These are phyloP conservation scores for Lumnitzera littorea DNA, from an alignment of 345 rosid species.

Conservation along the genomic window DNA sequence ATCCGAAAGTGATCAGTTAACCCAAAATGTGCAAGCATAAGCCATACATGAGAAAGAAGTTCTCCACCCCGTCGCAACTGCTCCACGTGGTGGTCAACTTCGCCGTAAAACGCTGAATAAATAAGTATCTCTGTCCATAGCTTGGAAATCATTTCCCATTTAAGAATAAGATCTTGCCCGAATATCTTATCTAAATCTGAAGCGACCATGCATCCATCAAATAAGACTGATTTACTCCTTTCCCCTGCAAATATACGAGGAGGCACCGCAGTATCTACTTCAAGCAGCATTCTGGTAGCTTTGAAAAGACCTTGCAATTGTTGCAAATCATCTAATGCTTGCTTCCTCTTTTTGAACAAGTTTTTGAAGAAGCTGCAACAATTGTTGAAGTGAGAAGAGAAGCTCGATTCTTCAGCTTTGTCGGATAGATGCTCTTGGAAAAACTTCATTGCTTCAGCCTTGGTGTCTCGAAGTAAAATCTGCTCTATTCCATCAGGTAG, in stretches of 20 bases:
- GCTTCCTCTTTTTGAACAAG: no score
- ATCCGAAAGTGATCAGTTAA: conserved; percentile 37
- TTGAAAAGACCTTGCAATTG: not conserved
- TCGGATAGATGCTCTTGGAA: not conserved
- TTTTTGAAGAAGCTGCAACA: no score
- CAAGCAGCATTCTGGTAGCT: conserved; percentile 8
- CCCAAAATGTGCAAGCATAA: conserved; percentile 51
- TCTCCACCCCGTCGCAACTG: conserved; percentile 51
- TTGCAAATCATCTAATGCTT: not conserved
- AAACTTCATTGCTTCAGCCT: conserved; percentile 1
- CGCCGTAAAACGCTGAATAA: conserved; percentile 14
- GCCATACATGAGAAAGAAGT: conserved; percentile 43
- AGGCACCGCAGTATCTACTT: conserved; percentile 8
- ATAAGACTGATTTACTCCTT: conserved; percentile 25
- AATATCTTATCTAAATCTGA: not conserved
- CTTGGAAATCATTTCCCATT: conserved; percentile 11
- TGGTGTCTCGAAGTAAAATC: conserved; percentile 1
- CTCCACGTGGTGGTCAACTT: conserved; percentile 28
- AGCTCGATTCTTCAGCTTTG: no score
- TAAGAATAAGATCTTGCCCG: not conserved
- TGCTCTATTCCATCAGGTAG: conserved; percentile 1
- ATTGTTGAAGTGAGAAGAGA: no score
- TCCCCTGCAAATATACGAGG: conserved; percentile 9
- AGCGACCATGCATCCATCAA: conserved; percentile 20
- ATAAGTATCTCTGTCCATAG: conserved; percentile 20